Base-by-base conservation (phyloP, 371 early-diverging fungal genomes). In the Polyrhizophydium stewartii region DNA sequence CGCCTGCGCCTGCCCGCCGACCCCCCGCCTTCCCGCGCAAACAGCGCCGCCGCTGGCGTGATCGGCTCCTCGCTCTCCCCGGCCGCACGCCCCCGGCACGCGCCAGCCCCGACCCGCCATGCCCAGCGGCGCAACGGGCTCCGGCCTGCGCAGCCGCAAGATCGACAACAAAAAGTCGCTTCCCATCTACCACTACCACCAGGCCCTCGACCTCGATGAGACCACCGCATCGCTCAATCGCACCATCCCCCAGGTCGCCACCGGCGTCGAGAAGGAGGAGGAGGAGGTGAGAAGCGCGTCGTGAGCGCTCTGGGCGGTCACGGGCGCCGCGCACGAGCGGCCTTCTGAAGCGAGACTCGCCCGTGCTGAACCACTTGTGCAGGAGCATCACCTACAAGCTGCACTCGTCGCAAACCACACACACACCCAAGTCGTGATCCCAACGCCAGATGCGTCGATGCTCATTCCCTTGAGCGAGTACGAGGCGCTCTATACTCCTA, bases 361-460 rank as follows among this genome's bases (percentile, higher is more conserved):
- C n/a, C n/a, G n/a, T n/a, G n/a, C 41, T 21, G 41, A 21, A 41
- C 21, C 41, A 21, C 41, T 41, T 16, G 41, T 41, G 51, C 76
- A 87, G 91, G 93, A 97, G 83, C 92, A 94, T 69, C 97, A 96
- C 71, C 76, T 97, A 61, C 94, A 94, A 84, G 93, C 90, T n/a
- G 96, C 92, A 58, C 88, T 97, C 3, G 58, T 67, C 51, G 69
- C 72, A 21, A 73, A 66, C 51, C 62, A 65, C 6, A 73, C 62
- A 51, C 59, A 64, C 53, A 87, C 82, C 27, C 64, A 72, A 41
- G 67, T 79, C 57, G 67, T 69, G 69, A 97, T 97, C 63, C 98
- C 98, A 2, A 92, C 91, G 2, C 98, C 98, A 21, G 91, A 94
- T 77, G 96, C 97, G 22, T 88, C 89, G 25, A 73, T 74, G 35